These are phyloP conservation scores for Polyplosphaeria fusca DNA, from an alignment of 495 filamentous ascomycete species.

Conservation along the genomic window DNA sequence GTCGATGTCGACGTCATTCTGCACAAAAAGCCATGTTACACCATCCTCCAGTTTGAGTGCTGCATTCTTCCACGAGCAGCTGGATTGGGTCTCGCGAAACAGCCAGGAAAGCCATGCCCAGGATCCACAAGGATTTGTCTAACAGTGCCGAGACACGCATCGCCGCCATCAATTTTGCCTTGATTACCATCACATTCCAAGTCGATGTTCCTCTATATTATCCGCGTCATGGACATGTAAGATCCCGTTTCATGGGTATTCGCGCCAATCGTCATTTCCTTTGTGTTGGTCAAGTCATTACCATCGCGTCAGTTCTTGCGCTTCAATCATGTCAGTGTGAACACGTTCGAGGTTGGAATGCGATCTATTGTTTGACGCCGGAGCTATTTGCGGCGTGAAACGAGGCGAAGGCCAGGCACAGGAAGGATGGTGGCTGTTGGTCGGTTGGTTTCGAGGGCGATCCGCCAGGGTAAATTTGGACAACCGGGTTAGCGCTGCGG, in stretches of 20 bases:
- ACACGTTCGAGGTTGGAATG: background rate
- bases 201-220: background rate
- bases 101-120: background rate
- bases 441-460: background rate
- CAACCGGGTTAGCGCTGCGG: background rate
- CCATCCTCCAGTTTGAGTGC: no score
- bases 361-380: background rate
- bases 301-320: background rate
- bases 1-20: no score
- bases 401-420: background rate
- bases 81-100: background rate
- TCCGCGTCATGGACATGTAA: slow-evolving; percentile 6
- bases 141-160: background rate
- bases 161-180: background rate
- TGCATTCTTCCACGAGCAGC: slow-evolving; percentile 5
- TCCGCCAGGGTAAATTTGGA: slow-evolving; percentile 11
- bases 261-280: background rate
- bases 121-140: background rate
- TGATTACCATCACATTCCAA: background rate
- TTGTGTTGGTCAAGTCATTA: background rate
- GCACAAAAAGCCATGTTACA: no score
- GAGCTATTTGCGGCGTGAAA: background rate
- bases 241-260: background rate
- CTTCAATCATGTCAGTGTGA: background rate
- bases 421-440: no score